A percentile compares a stretch with the other conserved stretches of the same genome.
These are phyloP conservation scores for Kuraishia piskuri DNA, from an alignment of 805 yeast genomes.

Conservation along the genomic window DNA sequence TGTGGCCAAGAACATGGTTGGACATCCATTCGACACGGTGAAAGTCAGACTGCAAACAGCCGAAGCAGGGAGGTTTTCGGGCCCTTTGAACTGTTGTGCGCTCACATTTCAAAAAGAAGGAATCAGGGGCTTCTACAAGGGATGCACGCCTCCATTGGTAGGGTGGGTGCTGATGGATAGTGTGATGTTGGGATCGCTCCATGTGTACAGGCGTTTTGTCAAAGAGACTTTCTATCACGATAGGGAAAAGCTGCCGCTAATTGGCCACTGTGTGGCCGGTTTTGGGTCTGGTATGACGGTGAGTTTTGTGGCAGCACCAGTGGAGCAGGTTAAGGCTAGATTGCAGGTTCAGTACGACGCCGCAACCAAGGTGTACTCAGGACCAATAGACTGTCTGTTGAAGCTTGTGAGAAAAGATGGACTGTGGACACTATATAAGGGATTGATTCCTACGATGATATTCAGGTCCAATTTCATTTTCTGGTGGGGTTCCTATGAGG, in stretches of 20 bases:
- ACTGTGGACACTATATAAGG: conserved; percentile 67
- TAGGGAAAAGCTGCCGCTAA: conserved; percentile 56
- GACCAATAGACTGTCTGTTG: conserved; percentile 71
- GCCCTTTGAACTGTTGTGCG: conserved; percentile 73
- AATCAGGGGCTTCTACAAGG: conserved; percentile 70
- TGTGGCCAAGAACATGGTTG: conserved; percentile 78
- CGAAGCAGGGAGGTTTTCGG: conserved; percentile 60
- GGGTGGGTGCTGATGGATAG: conserved; percentile 96
- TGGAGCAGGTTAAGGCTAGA: conserved; percentile 82
- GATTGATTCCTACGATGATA: conserved; percentile 76
- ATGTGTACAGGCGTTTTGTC: conserved; percentile 61
- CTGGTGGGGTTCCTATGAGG: conserved; percentile 92
- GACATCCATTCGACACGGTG: conserved; percentile 90
- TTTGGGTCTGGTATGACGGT: conserved; percentile 90
- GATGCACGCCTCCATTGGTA: conserved; percentile 85
- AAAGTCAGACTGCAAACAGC: conserved; percentile 80
- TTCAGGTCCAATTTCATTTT: conserved; percentile 81
- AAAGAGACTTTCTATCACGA: conserved; percentile 56
- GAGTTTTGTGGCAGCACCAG: conserved; percentile 92
- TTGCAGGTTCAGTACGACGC: conserved; percentile 87
- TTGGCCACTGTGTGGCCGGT: conserved; percentile 69
- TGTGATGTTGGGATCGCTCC: conserved; percentile 81
- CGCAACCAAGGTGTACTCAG: conserved; percentile 52
- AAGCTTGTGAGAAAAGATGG: conserved; percentile 56
- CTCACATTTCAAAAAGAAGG: conserved; percentile 75